Evolutionary conservation across 1,284 basidiomycete species (phyloP).

Genomic region (Ganoderma sinense): DNA sequence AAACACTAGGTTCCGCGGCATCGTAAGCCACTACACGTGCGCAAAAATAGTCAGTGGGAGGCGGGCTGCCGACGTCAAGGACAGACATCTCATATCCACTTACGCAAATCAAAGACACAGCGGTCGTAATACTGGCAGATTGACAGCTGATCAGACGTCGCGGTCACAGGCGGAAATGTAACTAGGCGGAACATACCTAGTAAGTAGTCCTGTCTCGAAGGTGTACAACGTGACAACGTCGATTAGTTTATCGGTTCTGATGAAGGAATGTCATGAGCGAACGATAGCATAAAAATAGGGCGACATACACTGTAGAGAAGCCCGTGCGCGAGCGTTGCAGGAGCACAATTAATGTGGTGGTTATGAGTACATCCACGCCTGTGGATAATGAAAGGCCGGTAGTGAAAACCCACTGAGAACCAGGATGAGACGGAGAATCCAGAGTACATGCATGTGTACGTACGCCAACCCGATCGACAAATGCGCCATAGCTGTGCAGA

Average conservation of each 20-base stretch:
- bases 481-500: constrained; percentile 41
- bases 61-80: constrained; percentile 9
- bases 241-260: constrained; percentile 55
- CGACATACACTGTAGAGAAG: constrained; percentile 46
- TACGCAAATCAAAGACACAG: constrained; percentile 57
- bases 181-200: constrained; percentile 46
- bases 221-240: constrained; percentile 59
- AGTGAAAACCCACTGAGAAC: constrained; percentile 62
- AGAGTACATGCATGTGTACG: constrained; percentile 3
- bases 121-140: constrained; percentile 49
- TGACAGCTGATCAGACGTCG: constrained; percentile 12
- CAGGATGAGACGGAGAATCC: not conserved
- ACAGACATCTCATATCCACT: constrained; percentile 29
- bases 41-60: not conserved
- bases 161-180: not conserved
- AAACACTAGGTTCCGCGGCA: constrained; percentile 56
- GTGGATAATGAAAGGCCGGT: constrained; percentile 59
- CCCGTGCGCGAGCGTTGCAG: constrained; percentile 51
- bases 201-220: constrained; percentile 58
- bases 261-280: not conserved
- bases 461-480: constrained; percentile 32
- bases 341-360: constrained; percentile 53
- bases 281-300: not conserved
- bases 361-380: constrained; percentile 58
- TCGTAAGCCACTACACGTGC: constrained; percentile 53